These are phyloP conservation scores for Erysiphe pulchra DNA, from an alignment of 2,329 filamentous ascomycete genomes.

Conservation along the genomic window DNA sequence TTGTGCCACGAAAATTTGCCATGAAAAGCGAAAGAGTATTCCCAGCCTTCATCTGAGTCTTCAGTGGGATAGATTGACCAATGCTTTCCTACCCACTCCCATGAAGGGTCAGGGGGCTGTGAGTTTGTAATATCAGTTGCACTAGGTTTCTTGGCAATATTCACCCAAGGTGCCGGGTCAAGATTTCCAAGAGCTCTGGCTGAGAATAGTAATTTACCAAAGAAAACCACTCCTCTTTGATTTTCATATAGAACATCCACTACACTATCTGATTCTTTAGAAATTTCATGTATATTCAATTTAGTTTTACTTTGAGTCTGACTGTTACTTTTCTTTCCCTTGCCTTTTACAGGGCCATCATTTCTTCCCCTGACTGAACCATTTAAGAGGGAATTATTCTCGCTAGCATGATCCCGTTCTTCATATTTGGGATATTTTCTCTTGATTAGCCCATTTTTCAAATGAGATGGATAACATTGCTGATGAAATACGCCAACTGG, in stretches of 20 bases:
- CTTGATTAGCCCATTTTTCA: slow-evolving; percentile 9
- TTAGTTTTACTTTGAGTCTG: neutral
- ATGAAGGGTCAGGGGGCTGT: slow-evolving; percentile 80
- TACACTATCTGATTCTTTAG: slow-evolving; percentile 19
- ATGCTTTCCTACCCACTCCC: slow-evolving; percentile 61
- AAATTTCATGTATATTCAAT: slow-evolving; percentile 4
- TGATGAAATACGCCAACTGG: slow-evolving; percentile 8
- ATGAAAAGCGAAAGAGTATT: slow-evolving; percentile 76
- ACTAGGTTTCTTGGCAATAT: slow-evolving; percentile 31
- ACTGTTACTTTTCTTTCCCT: neutral
- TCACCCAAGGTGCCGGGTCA: slow-evolving; percentile 75
- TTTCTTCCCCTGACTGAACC: neutral
- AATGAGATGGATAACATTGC: slow-evolving; percentile 4
- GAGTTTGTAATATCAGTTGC: slow-evolving; percentile 54
- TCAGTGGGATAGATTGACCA: slow-evolving; percentile 47
- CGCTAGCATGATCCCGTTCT: slow-evolving; percentile 9
- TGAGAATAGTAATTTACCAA: slow-evolving; percentile 76
- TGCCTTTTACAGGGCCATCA: neutral
- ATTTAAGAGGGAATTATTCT: neutral
- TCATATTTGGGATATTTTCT: slow-evolving; percentile 12
- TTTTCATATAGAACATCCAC: slow-evolving; percentile 92
- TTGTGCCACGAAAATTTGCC: slow-evolving; percentile 63
- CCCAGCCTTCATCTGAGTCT: slow-evolving; percentile 76
- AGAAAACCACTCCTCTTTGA: slow-evolving; percentile 71
- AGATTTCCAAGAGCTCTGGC: slow-evolving; percentile 60